These are phyloP conservation scores for Pichia manshurica DNA, from an alignment of 805 yeast genomes.

Conservation along the genomic window DNA sequence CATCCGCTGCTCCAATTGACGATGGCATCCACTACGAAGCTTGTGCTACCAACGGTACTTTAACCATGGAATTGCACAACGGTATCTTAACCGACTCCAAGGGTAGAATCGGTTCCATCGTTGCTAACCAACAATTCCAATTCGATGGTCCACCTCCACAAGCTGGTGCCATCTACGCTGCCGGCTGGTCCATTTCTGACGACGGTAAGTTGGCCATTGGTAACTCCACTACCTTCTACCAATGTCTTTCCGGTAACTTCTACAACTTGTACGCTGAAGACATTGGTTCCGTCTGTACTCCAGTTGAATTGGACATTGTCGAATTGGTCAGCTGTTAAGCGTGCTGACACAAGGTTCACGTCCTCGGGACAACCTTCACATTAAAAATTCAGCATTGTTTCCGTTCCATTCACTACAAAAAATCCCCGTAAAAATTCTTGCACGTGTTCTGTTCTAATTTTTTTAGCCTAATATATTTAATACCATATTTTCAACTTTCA, in stretches of 20 bases:
- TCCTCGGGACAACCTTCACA: too few species aligned
- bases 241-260: constrained; percentile 52
- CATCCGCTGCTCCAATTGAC: constrained; percentile 27
- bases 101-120: constrained; percentile 55
- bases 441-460: constrained; percentile 2
- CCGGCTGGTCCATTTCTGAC: constrained; percentile 43
- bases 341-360: too few species aligned
- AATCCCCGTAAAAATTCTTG: not conserved
- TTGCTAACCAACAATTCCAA: constrained; percentile 60
- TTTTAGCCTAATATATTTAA: not conserved
- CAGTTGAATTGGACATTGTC: constrained; percentile 40
- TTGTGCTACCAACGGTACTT: constrained; percentile 34
- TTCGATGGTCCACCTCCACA: constrained; percentile 64
- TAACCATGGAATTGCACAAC: constrained; percentile 38
- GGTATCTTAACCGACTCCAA: constrained; percentile 40
- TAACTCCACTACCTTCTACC: constrained; percentile 43
- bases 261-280: constrained; percentile 51
- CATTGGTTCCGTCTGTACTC: constrained; percentile 40
- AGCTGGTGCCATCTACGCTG: constrained; percentile 50
- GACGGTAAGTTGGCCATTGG: constrained; percentile 48
- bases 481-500: not conserved
- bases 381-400: too few species aligned
- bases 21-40: constrained; percentile 25
- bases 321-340: constrained; percentile 41
- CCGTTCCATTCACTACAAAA: not conserved